Percentiles rank a stretch among this genome's conserved stretches.
Evolutionary conservation across 495 filamentous ascomycete species (phyloP).

Genomic region (Tuber indicum): DNA sequence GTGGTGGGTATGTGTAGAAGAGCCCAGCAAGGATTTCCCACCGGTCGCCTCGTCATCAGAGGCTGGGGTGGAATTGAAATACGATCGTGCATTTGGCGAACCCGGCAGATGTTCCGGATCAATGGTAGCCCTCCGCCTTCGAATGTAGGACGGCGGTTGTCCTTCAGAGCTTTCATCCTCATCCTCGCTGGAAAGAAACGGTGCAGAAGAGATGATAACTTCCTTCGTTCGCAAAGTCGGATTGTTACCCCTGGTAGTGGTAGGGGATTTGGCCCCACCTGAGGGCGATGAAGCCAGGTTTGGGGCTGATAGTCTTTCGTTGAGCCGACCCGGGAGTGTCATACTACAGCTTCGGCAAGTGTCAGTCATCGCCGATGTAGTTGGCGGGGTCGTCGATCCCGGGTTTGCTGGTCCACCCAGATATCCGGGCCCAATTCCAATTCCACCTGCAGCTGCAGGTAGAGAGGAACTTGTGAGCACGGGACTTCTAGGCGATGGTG

Average conservation of each 20-base stretch:
- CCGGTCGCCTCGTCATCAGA: slow-evolving; percentile 47
- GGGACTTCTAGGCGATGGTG: slow-evolving; percentile 54
- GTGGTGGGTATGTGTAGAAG: slow-evolving; percentile 63
- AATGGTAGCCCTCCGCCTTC: slow-evolving; percentile 47
- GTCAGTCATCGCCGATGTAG: slow-evolving; percentile 53
- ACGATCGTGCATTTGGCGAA: slow-evolving; percentile 50
- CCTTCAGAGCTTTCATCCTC: slow-evolving; percentile 30
- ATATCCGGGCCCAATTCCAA: slow-evolving; percentile 29
- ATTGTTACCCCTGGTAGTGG: slow-evolving; percentile 13
- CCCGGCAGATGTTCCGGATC: slow-evolving; percentile 33
- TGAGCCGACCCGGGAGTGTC: slow-evolving; percentile 53
- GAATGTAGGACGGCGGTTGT: slow-evolving; percentile 41
- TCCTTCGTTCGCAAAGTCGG: slow-evolving; percentile 35
- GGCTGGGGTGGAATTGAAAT: slow-evolving; percentile 43
- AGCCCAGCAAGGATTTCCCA: slow-evolving; percentile 27
- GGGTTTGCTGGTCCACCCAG: slow-evolving; percentile 35
- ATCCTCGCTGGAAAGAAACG: slow-evolving; percentile 28
- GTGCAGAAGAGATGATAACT: slow-evolving; percentile 25
- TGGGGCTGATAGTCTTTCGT: slow-evolving; percentile 37
- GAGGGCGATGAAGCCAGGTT: slow-evolving; percentile 14
- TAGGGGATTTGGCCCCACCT: slow-evolving; percentile 24
- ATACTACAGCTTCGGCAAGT: slow-evolving; percentile 59
- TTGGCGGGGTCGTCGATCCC: slow-evolving; percentile 48
- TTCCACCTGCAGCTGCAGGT: slow-evolving; percentile 21
- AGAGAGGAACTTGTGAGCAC: slow-evolving; percentile 38